Evolutionary conservation across 2,329 filamentous ascomycete genomes (phyloP), one percentile per base, ranked within the genome.

Genomic region (Aspergillus ustus): DNA sequence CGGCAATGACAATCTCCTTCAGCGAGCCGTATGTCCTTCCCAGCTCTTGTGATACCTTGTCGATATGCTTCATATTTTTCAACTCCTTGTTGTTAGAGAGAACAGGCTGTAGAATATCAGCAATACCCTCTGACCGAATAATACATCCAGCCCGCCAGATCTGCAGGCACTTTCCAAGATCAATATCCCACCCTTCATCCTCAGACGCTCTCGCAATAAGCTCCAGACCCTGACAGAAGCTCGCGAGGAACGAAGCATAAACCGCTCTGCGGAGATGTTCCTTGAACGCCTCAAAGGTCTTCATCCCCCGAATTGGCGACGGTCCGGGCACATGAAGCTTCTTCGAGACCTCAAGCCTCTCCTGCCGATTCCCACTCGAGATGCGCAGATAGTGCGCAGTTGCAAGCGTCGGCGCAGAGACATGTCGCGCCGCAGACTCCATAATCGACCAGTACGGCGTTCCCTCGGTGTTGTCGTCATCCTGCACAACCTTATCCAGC

Each of bases 91-190:
- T 66, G 11, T 77, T 60, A 0, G 69, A 52, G 13, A 59, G n/a
- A 7, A 20, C 65, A 0, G 75, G 73, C 68, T 78, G 72, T 25
- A 91, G 79, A 31, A 91, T 73, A 54, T 88, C 83, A 3, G 84
- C 83, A 62, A 91, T 88, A 66, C 85, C 81, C 65, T 90, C 88
- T 1, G 85, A 83, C 68, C 88, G 85, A 70, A 91, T 91, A 73
- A 91, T 91, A 73, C 89, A 91, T 7, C 89, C 89, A 0, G 82
- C 86, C 2, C 87, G 83, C 89, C 89, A 91, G 65, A 91, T 87
- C 69, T 80, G 78, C 20, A 81, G 64, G 49, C 79, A 78, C 17
- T 75, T 71, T 3, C 73, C 71, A 13, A 80, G 72, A 60, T 80
- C 72, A 43, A 81, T 72, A 25, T 75, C 78, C 88, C 89, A 91